A percentile compares a stretch with the other conserved stretches of the same genome.
These are phyloP conservation scores for Craspedostauros australis DNA, from an alignment of 108 stramenopile species.

Conservation along the genomic window DNA sequence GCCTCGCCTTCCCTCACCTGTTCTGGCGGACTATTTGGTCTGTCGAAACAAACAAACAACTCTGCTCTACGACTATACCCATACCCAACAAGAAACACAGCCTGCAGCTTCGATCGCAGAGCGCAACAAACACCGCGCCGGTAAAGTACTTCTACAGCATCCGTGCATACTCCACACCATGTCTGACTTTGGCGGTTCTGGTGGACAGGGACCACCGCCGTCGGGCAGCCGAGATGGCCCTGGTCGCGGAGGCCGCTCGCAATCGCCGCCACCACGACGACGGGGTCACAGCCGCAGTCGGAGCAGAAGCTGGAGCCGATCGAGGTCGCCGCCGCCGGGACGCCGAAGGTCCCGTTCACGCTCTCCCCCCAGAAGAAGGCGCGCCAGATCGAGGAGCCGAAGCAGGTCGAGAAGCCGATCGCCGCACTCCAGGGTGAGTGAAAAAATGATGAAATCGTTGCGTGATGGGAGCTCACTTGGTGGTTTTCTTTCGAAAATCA, in stretches of 20 bases:
- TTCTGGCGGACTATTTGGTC: too few species aligned
- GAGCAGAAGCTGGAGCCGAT: conserved; percentile 21
- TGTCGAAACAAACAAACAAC: too few species aligned
- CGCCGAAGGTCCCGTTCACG: conserved; percentile 2
- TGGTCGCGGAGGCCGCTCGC: conserved; percentile 6
- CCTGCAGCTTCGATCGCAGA: too few species aligned
- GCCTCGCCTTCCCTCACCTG: too few species aligned
- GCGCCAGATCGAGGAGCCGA: conserved; percentile 1
- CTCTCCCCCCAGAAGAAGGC: background rate
- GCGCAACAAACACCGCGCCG: too few species aligned
- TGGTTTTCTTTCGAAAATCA: too few species aligned
- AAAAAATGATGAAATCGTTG: background rate
- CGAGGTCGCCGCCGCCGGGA: conserved; percentile 8
- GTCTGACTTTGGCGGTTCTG: conserved; percentile 14
- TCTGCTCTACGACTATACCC: too few species aligned
- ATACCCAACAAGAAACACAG: too few species aligned
- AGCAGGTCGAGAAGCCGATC: conserved; percentile 39
- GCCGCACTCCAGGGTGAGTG: conserved; percentile 20
- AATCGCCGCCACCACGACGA: conserved; percentile 13
- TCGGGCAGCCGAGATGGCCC: background rate
- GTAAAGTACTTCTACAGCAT: too few species aligned
- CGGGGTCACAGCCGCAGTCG: conserved; percentile 22
- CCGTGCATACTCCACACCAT: too few species aligned
- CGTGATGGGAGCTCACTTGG: too few species aligned
- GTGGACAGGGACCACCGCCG: conserved; percentile 17